phyloP scores from a whole-genome alignment of 495 filamentous ascomycete genomes.

The Penicillium canariense region DNA sequence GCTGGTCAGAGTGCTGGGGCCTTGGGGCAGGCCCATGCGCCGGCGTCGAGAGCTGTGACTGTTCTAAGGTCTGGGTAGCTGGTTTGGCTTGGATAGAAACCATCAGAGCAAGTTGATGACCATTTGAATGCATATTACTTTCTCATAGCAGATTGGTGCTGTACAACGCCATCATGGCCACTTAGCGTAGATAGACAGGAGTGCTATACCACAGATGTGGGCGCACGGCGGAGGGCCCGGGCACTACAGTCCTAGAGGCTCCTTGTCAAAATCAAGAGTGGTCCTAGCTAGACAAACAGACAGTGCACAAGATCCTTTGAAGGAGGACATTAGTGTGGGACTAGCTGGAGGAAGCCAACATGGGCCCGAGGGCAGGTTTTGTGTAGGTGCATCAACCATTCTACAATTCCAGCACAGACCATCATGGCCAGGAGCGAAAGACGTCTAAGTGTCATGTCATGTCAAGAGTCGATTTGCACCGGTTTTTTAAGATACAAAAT shows the following conservation, averaged over 20 bases:
- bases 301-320: no score
- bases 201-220: no score
- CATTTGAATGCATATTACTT: not conserved
- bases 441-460: constrained; percentile 35
- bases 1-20: not conserved
- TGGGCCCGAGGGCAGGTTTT: no score
- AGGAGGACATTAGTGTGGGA: no score
- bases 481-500: constrained; percentile 45
- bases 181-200: no score
- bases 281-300: no score
- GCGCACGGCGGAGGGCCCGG: no score
- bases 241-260: no score
- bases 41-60: not conserved
- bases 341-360: no score
- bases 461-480: constrained; percentile 49
- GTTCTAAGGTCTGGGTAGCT: not conserved
- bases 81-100: not conserved
- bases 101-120: not conserved
- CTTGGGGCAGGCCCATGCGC: not conserved
- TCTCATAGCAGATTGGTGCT: not conserved
- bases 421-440: not conserved
- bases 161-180: not conserved
- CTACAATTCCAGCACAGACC: not conserved
- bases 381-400: no score
- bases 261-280: no score